These are phyloP conservation scores for Hypoxylon sp. DNA, from an alignment of 2,329 filamentous ascomycete species.

Conservation along the genomic window DNA sequence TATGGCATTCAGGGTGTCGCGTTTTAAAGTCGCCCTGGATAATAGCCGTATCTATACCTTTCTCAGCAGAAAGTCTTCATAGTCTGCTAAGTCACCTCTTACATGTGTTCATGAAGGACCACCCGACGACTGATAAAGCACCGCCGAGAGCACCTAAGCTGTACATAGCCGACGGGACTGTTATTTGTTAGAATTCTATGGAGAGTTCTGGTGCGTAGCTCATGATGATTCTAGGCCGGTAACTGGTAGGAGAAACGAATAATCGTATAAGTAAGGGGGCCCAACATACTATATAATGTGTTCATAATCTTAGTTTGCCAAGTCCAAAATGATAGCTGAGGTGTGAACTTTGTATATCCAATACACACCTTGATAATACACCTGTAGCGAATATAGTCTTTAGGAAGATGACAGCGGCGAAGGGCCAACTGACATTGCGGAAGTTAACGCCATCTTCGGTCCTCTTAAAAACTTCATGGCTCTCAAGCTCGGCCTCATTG, in stretches of 20 bases:
- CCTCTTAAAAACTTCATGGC: constrained; percentile 65
- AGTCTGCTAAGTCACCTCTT: constrained; percentile 8
- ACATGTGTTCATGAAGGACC: constrained; percentile 51
- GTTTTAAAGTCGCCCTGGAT: constrained; percentile 49
- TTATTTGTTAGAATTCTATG: constrained; percentile 22
- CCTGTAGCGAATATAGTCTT: constrained; percentile 58
- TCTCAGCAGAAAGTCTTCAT: background rate
- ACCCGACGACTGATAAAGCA: constrained; percentile 49
- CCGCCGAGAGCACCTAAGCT: constrained; percentile 48
- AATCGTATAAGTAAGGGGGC: background rate
- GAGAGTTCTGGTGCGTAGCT: background rate
- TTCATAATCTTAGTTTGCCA: constrained; percentile 8
- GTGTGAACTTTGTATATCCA: too few species aligned
- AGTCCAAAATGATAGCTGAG: background rate
- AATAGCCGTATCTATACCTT: constrained; percentile 37
- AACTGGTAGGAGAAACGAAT: background rate
- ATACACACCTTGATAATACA: constrained; percentile 38
- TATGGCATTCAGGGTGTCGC: constrained; percentile 47
- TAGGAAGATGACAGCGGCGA: constrained; percentile 67
- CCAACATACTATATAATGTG: constrained; percentile 22
- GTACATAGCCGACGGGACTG: constrained; percentile 50
- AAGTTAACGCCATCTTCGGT: constrained; percentile 65
- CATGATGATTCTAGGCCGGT: background rate
- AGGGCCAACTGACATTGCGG: constrained; percentile 67
- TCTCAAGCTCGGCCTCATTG: constrained; percentile 42